Evolutionary conservation across 805 yeast species (phyloP), one percentile per base, ranked within the genome.

Genomic region (Hanseniaspora valbyensis): DNA sequence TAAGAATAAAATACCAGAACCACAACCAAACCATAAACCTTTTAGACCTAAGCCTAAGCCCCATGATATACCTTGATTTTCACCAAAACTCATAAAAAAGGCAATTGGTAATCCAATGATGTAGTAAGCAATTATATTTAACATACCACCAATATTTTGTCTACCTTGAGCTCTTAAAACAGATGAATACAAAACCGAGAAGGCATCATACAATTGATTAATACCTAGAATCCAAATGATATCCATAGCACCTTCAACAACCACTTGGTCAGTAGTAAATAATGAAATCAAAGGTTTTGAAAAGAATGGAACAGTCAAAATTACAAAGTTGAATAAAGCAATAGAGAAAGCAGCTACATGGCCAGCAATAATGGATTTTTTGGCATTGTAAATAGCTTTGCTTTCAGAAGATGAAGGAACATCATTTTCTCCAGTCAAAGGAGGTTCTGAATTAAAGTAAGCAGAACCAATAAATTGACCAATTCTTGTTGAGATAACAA

Each of bases 1-100:
- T 44, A 81, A 73, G 25, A 76, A 49, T 5, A 76, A 53, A 67
- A 81, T 70, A 0, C 88, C 94, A 42, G 73, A 59, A 8, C 83
- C 88, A 54, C 80, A 69, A 0, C 90, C 90, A 1, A 77, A 54
- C 95, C 95, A 85, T 44, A 85, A 64, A 0, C 95, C 95, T 9
- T 67, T 61, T 2, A 50, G 26, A 61, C 37, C 84, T 81, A 32
- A 73, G 63, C 89, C 89, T 80, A 44, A 80, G 67, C 2, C 89
- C 89, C 50, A 70, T 67, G 48, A 80, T 67, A 24, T 75, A 38
- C 75, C 69, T 18, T 42, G 49, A 69, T 65, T 59, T 70, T 68
- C 26, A 21, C 49, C 53, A 33, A 44, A 40, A 36, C 48, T 45
- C n/a, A 51, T 14, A 22, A 44, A 44, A 18, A 44, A 76, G 13